Evolutionary conservation across 805 yeast genomes (phyloP), one percentile per base, ranked within the genome.

Genomic region (Barnettozyma pratensis): DNA sequence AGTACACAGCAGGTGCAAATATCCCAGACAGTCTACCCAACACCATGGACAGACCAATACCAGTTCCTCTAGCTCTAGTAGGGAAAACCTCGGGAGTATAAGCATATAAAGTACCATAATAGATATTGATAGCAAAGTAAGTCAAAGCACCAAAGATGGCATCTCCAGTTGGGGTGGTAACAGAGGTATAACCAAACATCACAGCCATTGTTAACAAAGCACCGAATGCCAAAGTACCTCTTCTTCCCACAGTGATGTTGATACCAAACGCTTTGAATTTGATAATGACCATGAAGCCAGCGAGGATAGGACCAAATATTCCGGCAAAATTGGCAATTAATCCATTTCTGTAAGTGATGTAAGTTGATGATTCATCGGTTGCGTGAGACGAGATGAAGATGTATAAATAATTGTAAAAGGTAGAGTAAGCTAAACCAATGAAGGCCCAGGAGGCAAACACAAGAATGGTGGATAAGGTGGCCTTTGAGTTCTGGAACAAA

Each of bases 21-120:
- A 74, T 75, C 45, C 83, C 84, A 45, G 76, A 65, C 29, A 77
- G 55, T 63, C 85, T 66, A 53, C 74, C 74, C 34, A 71, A 69
- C 6, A 79, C 78, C n/a, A 84, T 71, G 7, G 82, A 77, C 14
- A 81, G 54, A 4, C 85, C 83, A 40, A 77, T 75, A 42, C 84
- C 87, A 1, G 87, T 81, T 12, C 81, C 81, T 61, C 80, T 65
- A 26, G 73, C 70, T 43, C 67, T 62, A 0, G 78, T 65, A 37
- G 82, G 82, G 62, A 82, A 73, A 27, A 79, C 76, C 59, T 82
- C 86, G 0, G 87, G 87, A 4, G 86, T 81, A 59, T 80, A 81
- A 5, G 86, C 87, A 57, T 80, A 82, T 25, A 82, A 64, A 26
- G 77, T 75, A 4, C 81, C 84, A 59, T 79, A 81, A 59, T 77